These are phyloP conservation scores for Anthracocystis walkeri DNA, from an alignment of 1,284 basidiomycete species.

Conservation along the genomic window DNA sequence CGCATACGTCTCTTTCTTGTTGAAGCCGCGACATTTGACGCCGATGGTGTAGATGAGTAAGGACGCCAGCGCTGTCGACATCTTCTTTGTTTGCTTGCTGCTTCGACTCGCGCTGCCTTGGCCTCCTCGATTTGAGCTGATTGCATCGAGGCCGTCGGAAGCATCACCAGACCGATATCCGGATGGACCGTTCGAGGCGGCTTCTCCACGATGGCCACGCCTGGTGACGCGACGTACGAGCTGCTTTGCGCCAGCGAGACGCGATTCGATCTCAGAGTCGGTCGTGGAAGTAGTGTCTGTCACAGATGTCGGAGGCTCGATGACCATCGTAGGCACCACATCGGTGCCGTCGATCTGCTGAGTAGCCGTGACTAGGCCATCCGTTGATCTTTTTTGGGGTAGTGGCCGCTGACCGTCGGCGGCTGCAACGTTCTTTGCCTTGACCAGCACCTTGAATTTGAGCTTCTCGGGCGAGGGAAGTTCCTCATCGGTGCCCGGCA, in stretches of 20 bases:
- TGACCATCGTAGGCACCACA: constrained; percentile 21
- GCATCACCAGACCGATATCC: constrained; percentile 16
- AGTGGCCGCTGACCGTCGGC: constrained; percentile 19
- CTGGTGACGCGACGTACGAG: constrained; percentile 50
- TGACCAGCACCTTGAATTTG: constrained; percentile 83
- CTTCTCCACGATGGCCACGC: constrained; percentile 19
- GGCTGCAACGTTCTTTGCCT: constrained; percentile 71
- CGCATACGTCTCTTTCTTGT: constrained; percentile 87
- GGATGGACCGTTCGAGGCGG: neutral
- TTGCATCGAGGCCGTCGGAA: constrained; percentile 2
- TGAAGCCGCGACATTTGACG: constrained; percentile 92
- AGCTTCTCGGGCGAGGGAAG: constrained; percentile 90
- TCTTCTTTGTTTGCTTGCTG: constrained; percentile 43
- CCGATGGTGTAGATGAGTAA: constrained; percentile 95
- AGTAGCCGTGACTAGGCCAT: neutral
- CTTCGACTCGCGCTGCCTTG: neutral
- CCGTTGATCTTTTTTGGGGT: constrained; percentile 5
- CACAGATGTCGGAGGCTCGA: constrained; percentile 28
- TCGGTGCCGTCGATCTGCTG: constrained; percentile 9
- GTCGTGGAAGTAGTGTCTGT: constrained; percentile 42
- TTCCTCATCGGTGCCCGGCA: constrained; percentile 66
- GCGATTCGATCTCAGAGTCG: constrained; percentile 49
- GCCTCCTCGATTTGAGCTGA: neutral
- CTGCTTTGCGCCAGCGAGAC: constrained; percentile 46
- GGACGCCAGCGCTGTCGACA: constrained; percentile 80